phyloP scores from a whole-genome alignment of 2,329 filamentous ascomycete species.

The Clonostachys byssicola region DNA sequence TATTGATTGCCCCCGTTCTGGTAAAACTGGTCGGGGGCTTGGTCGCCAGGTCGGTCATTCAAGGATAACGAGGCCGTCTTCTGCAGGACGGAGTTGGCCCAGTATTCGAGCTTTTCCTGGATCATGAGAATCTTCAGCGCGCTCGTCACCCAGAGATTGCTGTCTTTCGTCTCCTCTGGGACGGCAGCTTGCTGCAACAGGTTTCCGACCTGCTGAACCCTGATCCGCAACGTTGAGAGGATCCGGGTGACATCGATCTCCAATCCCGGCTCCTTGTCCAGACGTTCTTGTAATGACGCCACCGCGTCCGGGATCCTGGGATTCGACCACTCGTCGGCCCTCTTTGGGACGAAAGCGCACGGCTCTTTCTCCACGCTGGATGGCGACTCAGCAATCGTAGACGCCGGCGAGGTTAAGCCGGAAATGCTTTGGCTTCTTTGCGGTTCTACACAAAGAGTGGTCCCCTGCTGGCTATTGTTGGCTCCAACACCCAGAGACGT shows the following conservation, averaged over 20 bases:
- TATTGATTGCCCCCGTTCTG: too few relatives aligned
- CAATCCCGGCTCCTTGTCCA: constrained; percentile 37
- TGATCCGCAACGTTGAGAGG: constrained; percentile 30
- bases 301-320: constrained; percentile 32
- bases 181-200: constrained; percentile 22
- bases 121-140: constrained; percentile 42
- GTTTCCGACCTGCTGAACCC: constrained; percentile 37
- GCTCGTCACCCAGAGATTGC: constrained; percentile 43
- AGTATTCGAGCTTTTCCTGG: constrained; percentile 38
- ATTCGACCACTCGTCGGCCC: constrained; percentile 17
- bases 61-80: constrained; percentile 19
- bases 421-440: neutral
- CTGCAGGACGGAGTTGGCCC: constrained; percentile 37
- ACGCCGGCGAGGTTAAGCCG: neutral
- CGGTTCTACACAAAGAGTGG: too few relatives aligned
- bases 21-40: too few relatives aligned
- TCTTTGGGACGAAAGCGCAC: neutral
- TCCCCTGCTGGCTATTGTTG: neutral
- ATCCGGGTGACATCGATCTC: constrained; percentile 38
- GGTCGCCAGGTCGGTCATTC: constrained; percentile 5
- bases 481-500: neutral
- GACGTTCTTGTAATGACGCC: constrained; percentile 30
- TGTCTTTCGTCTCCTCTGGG: constrained; percentile 22
- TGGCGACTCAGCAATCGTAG: constrained; percentile 3
- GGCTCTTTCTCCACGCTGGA: constrained; percentile 6